Base-by-base conservation (phyloP, 2,329 filamentous ascomycete genomes). In the Verticillium zaregamsianum region DNA sequence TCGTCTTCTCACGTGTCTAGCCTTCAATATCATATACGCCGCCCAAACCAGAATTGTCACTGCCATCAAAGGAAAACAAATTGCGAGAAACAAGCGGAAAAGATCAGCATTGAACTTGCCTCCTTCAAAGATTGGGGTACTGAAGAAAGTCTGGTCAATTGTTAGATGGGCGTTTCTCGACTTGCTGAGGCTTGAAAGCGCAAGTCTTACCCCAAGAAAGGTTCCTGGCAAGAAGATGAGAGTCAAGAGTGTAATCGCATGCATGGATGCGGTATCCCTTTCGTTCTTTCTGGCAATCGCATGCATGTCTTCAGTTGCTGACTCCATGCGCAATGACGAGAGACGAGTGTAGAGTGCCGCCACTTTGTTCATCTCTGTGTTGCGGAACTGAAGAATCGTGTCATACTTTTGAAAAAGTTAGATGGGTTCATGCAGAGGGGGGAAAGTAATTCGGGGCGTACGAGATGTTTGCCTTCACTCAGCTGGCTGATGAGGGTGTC, bases 251-350 rank as follows among this genome's bases (percentile, higher is more conserved):
- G 71, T 74, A 25, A 74, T 73, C 17, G 71, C 65, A 25, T 72
- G 70, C 70, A 74, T 73, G 2, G 72, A 72, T 6, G 69, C 65
- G 0, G 71, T 73, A 54, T 73, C 66, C 60, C 82, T 78, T 31
- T 82, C 80, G 14, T 78, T 80, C 55, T 83, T 80, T 23, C 79
- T 68, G 0, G 82, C 81, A n/a, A 85, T 82, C 59, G 76, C 77
- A 66, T 83, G 79, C 65, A 81, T 82, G 9, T 49, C 40, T 11
- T 49, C 40, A 23, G 40, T 49, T 9, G n/a, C 20, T 12, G n/a
- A 11, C 20, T 49, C 40, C 17, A 49, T n/a, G 3, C 40, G n/a
- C n/a, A 49, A 49, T 49, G 20, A n/a, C 20, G 40, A 49, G 3
- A 49, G n/a, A 23, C 20, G 40, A 25, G 40, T 3, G 23, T 23